Evolutionary conservation across 78 protist species (phyloP), one percentile per base, ranked within the genome.

Genomic region (Diacronema lutheri): DNA sequence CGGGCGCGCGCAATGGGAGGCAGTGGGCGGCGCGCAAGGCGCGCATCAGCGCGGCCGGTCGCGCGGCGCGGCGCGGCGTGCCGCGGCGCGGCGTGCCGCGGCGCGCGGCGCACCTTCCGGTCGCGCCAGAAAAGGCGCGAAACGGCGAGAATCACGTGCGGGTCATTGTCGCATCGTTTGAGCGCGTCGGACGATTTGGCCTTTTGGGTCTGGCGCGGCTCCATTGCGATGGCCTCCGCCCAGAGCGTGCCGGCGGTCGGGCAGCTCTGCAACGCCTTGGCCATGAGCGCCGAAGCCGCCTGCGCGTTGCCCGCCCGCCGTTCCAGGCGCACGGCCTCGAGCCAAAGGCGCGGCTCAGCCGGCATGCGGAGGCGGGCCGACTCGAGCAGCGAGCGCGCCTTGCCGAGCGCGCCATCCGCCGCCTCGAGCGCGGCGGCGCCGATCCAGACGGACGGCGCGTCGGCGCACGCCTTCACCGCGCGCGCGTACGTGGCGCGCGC

Each of bases 101-200:
- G 35, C 89, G 71, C 3, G 97, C 98, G 68, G 90, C 85, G 90
- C 9, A 94, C 7, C 79, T 93, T 92, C 55, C 98, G 90, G 20
- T 96, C 98, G 12, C 60, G 0, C 97, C 97, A 93, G 86, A 97
- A 93, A 60, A 93, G 60, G 73, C 84, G 84, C 29, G 97, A 92
- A 12, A 91, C 86, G 19, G 86, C 86, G 38, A 86, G 10, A 62
- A 92, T 21, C 37, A 93, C 96, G 58, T 64, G 73, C 13, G 90
- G 60, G 56, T 78, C 92, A 80, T 90, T 37, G 44, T 88, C 89
- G 68, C 90, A 86, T 29, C 33, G 21, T 40, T 85, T 84, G 71
- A 85, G 58, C 40, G 89, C 89, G 58, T 77, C 85, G 61, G 25
- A 12, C 19, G 44, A 33, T 37, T 37, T 58, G 33, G 58, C 6